These are phyloP conservation scores for Volvox reticuliferus DNA, from an alignment of 139 green algal genomes.

Conservation along the genomic window DNA sequence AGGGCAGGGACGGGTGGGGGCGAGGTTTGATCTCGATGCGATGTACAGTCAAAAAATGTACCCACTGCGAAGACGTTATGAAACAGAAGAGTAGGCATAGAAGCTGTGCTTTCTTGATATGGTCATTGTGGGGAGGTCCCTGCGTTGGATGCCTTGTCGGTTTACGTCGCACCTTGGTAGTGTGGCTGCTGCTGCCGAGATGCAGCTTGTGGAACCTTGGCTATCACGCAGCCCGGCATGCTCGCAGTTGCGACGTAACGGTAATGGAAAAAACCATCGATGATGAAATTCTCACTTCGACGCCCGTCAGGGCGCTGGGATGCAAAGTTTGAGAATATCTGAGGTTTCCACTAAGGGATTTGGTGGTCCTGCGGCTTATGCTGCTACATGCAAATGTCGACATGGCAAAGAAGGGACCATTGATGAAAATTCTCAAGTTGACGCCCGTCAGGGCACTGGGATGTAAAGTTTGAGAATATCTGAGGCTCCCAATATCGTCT, in stretches of 20 bases:
- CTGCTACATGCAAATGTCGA: not conserved
- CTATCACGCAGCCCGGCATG: no score
- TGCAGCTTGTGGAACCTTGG: no score
- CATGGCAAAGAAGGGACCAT: not conserved
- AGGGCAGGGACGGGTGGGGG: not conserved
- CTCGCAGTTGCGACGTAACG: no score
- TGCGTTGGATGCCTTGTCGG: no score
- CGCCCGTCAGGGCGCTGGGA: not conserved
- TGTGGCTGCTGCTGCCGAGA: no score
- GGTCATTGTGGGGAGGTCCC: no score
- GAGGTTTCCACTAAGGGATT: not conserved
- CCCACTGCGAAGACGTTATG: no score
- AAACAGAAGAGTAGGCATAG: no score
- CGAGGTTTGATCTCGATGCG: not conserved
- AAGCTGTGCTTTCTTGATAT: no score
- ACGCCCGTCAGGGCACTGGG: not conserved
- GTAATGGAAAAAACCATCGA: not conserved
- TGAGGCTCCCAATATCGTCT: constrained; percentile 40
- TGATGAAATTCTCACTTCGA: not conserved
- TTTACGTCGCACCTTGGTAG: no score
- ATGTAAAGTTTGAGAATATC: constrained; percentile 73
- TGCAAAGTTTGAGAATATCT: constrained; percentile 49
- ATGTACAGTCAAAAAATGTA: no score
- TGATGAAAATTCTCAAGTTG: not conserved
- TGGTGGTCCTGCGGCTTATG: no score